Conservation (phyloP, 2,329 filamentous ascomycete species). For the Apiospora arundinis region DNA sequence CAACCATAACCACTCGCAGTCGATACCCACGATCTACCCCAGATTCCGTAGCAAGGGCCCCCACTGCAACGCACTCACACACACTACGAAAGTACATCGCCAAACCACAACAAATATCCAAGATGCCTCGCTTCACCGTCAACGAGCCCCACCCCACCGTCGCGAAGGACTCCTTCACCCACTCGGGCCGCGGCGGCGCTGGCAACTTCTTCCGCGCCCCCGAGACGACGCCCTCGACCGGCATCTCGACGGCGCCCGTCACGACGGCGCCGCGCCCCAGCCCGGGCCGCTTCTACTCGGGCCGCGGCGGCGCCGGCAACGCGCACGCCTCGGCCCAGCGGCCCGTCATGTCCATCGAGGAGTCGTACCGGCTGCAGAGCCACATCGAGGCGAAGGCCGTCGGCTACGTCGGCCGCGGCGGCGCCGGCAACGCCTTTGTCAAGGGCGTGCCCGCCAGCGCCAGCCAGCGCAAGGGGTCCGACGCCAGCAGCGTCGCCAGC, state of each 20-base stretch:
- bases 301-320: constrained; percentile 73
- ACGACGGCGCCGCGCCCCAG: constrained; percentile 48
- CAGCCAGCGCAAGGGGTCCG: constrained; percentile 35
- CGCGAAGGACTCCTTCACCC: constrained; percentile 52
- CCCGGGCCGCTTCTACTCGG: constrained; percentile 64
- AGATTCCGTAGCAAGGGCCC: constrained; percentile 12
- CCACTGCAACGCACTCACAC: constrained; percentile 23
- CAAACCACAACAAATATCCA: constrained; percentile 28
- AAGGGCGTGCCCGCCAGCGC: constrained; percentile 26
- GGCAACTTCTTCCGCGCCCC: constrained; percentile 61
- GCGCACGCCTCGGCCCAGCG: constrained; percentile 58
- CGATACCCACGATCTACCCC: neutral
- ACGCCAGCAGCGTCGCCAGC: constrained; percentile 38
- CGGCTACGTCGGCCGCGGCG: constrained; percentile 69
- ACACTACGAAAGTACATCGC: constrained; percentile 23
- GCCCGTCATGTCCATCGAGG: constrained; percentile 69
- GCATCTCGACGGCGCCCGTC: constrained; percentile 52
- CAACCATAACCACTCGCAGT: neutral
- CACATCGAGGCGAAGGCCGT: constrained; percentile 58
- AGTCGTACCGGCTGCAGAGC: constrained; percentile 65
- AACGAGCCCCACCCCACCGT: constrained; percentile 57
- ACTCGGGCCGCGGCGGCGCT: constrained; percentile 62
- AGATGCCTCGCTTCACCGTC: constrained; percentile 52
- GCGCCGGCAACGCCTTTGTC: constrained; percentile 63
- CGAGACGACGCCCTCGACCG: constrained; percentile 47